phyloP scores from a whole-genome alignment of 2,329 filamentous ascomycete genomes.

The Colletotrichum spaethianum region DNA sequence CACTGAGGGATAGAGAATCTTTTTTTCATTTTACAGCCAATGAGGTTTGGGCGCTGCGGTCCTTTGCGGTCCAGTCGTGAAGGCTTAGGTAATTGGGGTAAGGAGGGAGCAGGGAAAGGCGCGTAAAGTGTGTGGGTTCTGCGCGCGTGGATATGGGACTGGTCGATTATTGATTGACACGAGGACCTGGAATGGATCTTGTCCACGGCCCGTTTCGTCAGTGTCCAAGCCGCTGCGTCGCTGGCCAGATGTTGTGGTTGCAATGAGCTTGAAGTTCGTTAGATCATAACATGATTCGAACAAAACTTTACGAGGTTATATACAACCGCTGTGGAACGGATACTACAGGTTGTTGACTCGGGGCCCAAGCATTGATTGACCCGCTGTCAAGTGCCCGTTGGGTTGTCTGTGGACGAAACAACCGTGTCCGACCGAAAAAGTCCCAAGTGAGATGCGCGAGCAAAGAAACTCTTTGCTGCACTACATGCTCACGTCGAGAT shows the following conservation, averaged over 20 bases:
- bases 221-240: neutral
- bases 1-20: conserved; percentile 29
- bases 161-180: neutral
- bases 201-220: neutral
- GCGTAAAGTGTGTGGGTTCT: neutral
- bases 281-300: conserved; percentile 36
- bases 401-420: conserved; percentile 7
- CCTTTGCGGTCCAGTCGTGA: neutral
- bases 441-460: neutral
- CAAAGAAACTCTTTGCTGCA: neutral
- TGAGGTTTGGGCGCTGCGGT: conserved; percentile 27
- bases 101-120: neutral
- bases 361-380: conserved; percentile 2
- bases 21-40: conserved; percentile 30
- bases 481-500: neutral
- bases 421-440: neutral
- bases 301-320: conserved; percentile 21
- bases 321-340: conserved; percentile 29
- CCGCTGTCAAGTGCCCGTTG: conserved; percentile 12
- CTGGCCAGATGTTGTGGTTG: neutral
- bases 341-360: conserved; percentile 21
- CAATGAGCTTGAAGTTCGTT: neutral
- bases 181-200: neutral
- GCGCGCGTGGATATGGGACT: neutral
- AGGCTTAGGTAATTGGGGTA: conserved; percentile 26